These are phyloP conservation scores for Wickerhamomyces mucosus DNA, from an alignment of 805 yeast genomes.

Conservation along the genomic window DNA sequence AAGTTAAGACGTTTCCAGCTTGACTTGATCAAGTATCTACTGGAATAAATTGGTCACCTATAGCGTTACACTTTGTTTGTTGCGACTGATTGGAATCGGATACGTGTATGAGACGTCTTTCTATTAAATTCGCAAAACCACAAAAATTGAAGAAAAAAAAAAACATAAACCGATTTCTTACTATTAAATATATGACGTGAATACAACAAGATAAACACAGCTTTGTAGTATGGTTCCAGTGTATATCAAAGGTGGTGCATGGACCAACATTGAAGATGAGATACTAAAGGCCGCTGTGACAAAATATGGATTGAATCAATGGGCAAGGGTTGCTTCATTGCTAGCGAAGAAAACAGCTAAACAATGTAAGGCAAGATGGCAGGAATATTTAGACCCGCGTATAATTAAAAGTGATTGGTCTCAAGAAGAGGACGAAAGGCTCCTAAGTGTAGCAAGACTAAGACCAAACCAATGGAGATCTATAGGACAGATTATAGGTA, in stretches of 20 bases:
- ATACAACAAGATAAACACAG: no score
- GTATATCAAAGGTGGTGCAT: slow-evolving; percentile 79
- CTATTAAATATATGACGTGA: no score
- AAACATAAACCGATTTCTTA: no score
- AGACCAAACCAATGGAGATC: slow-evolving; percentile 94
- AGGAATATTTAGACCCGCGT: slow-evolving; percentile 73
- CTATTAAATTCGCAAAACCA: no score
- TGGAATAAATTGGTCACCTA: no score
- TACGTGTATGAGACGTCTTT: no score
- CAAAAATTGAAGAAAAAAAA: no score
- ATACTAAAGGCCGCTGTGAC: slow-evolving; percentile 84
- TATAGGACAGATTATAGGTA: slow-evolving; percentile 68
- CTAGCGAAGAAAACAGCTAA: slow-evolving; percentile 78
- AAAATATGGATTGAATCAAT: slow-evolving; percentile 88
- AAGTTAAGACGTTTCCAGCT: no score
- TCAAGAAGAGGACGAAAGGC: slow-evolving; percentile 62
- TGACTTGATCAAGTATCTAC: no score
- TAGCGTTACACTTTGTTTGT: no score
- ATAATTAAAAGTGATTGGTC: slow-evolving; percentile 62
- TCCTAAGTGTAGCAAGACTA: slow-evolving; percentile 54
- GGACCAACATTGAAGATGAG: slow-evolving; percentile 84
- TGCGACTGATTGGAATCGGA: no score
- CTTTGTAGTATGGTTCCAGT: slow-evolving; percentile 48
- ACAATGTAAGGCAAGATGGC: slow-evolving; percentile 92
- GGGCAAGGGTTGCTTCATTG: slow-evolving; percentile 88